Percentiles rank a stretch among this genome's conserved stretches.
phyloP scores from a whole-genome alignment of 805 yeast species.

The Pichia membranifaciens region DNA sequence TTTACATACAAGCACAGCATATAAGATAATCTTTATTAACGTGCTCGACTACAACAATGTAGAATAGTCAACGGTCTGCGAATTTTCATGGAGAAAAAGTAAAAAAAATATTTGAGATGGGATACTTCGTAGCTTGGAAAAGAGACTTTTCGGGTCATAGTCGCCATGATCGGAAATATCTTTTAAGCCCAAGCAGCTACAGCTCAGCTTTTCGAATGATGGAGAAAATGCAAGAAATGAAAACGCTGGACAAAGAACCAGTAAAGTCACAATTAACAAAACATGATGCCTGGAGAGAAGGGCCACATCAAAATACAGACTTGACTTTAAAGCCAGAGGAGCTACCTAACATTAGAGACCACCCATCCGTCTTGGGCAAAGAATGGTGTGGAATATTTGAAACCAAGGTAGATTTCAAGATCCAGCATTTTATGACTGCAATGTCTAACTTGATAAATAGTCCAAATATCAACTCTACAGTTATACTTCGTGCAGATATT shows the following conservation, averaged over 20 bases:
- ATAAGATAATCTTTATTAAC: too few relatives aligned
- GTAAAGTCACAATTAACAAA: constrained; percentile 11
- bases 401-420: constrained; percentile 41
- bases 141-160: too few relatives aligned
- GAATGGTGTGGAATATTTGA: constrained; percentile 60
- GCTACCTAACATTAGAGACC: constrained; percentile 34
- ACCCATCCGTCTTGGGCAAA: constrained; percentile 45
- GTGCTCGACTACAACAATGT: too few relatives aligned
- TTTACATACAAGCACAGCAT: too few relatives aligned
- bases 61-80: not conserved
- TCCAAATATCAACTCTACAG: constrained; percentile 90
- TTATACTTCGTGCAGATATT: constrained; percentile 83
- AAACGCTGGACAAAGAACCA: too few relatives aligned
- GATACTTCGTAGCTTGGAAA: too few relatives aligned
- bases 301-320: constrained; percentile 14
- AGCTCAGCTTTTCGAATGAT: too few relatives aligned
- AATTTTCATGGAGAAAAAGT: not conserved
- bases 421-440: constrained; percentile 62
- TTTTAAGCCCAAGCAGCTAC: too few relatives aligned
- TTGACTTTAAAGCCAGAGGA: constrained; percentile 24
- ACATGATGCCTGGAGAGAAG: constrained; percentile 16
- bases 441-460: constrained; percentile 73
- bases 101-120: not conserved
- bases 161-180: too few relatives aligned
- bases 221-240: too few relatives aligned